Base-by-base conservation (phyloP, 441 rosid genomes). In the Jatropha multifida region DNA sequence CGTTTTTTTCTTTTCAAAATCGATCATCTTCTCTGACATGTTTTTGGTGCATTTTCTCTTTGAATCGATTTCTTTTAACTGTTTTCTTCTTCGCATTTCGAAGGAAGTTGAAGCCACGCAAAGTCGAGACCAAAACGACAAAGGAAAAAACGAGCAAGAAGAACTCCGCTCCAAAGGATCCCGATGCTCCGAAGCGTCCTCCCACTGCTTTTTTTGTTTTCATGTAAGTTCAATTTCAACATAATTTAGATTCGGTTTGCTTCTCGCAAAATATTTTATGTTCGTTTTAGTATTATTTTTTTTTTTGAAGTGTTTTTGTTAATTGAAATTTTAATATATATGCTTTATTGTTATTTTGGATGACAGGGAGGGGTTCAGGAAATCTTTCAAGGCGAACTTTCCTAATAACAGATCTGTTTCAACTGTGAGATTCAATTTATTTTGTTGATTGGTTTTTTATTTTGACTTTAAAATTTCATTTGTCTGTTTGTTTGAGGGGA, bases 321-420 rank as follows among this genome's bases (percentile, higher is more conserved):
- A 40, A 10, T 55, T 44, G 1, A 13, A 52, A 17, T 62, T 44
- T n/a, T 49, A 11, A 26, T 68, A 23, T 56, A 26, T 46, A 38
- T 23, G 44, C 52, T 69, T n/a, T 18, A 32, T 49, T 41, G 46
- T 4, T 76, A 26, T 65, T 74, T 11, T 65, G 37, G 56, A 51
- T 41, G 54, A 60, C 75, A 84, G 87, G 85, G 87, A 80, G 76
- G 87, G 82, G 26, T 84, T 84, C 63, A 80, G 87, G 72, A 78
- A 75, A 69, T 72, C 75, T 27, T 82, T 75, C 82, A 84, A 84
- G 74, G 85, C 80, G 69, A 84, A 78, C 17, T 76, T 46, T 76
- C 85, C 87, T 5, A 85, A 78, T 18, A 84, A 82, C 77, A 84
- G 80, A 82, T 74, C 80, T 20, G 69, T 79, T 56, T 38, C 87